Base-by-base conservation (phyloP, 1,284 basidiomycete genomes). In the Sporisorium reilianum region DNA sequence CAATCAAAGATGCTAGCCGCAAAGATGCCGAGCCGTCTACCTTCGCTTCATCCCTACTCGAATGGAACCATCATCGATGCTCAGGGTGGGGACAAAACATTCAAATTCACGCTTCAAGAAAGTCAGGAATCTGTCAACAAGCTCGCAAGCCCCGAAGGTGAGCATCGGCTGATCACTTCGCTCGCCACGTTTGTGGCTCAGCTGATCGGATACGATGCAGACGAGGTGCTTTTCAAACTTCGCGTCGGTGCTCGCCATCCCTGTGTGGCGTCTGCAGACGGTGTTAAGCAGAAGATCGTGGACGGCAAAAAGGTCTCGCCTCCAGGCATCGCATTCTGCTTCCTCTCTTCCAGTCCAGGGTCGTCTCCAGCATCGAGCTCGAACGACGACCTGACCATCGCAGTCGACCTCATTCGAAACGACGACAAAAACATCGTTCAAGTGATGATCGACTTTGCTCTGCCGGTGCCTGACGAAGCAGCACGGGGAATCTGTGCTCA, bases 11-110 rank as follows among this genome's bases (percentile, higher is more conserved):
- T 44, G 57, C 16, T 41, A 12, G 51, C 52, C 11, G 12, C 36
- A 16, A 48, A 25, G 18, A 23, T 26, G 32, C 23, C 49, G 25
- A 61, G 58, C 58, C 58, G 58, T 18, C 58, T 61, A 30, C 51
- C 58, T 32, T 26, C 44, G 18, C 51, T 61, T 23, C 58, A 61
- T 34, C 58, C 58, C 7, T 61, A 61, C 38, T 54, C 58, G 12
- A 40, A 14, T 51, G 14, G 20, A 5, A 16, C 20, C 5, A 20
- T 1, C 22, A 7, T 3, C 14, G 12, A 30, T 11, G 10, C 49
- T 25, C 23, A 2, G 14, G 14, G 18, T 26, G 49, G 34, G 7
- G 36, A 7, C 6, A 25, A 14, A 18, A 20, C 12, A 1, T 51
- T 51, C 49, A 40, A 51, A 22, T 51, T 51, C 14, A n/a, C 12